These are phyloP conservation scores for Laguncularia racemosa DNA, from an alignment of 345 rosid genomes.

Conservation along the genomic window DNA sequence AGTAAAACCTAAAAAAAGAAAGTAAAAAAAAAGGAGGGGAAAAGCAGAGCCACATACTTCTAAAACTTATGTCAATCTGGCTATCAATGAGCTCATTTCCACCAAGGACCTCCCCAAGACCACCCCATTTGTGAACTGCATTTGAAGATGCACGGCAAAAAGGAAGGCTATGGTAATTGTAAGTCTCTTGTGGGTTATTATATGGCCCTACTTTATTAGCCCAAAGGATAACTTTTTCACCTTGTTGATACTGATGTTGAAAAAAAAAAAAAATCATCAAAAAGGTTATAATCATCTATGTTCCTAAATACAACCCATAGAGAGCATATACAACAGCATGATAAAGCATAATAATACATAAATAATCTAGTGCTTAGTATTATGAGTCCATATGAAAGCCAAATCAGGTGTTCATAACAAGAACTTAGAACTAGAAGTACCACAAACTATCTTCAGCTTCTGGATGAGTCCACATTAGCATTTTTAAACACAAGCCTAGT, in stretches of 20 bases:
- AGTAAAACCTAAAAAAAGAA: no score
- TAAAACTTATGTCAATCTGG: conserved; percentile 69
- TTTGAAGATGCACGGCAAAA: conserved; percentile 65
- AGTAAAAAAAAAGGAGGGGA: not conserved
- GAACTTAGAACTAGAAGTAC: no score
- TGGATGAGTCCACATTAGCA: no score
- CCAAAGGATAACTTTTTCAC: conserved; percentile 85
- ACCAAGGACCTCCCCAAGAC: conserved; percentile 99
- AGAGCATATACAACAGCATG: no score
- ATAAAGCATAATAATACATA: no score
- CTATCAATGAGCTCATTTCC: conserved; percentile 99
- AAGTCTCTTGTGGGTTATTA: conserved; percentile 98
- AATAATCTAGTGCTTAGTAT: no score
- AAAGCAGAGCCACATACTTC: conserved; percentile 46
- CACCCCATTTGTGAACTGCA: conserved; percentile 96
- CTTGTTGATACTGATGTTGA: conserved; percentile 62
- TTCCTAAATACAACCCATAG: no score
- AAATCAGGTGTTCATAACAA: no score
- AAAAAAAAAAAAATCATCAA: conserved; percentile 3
- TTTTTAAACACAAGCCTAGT: no score
- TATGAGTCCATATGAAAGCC: no score
- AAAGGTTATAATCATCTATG: no score
- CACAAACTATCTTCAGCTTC: no score
- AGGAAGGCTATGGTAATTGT: conserved; percentile 97
- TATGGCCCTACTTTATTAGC: conserved; percentile 99